Evolutionary conservation across 352 stramenopile species (phyloP).

Genomic region (Phytophthora litchii): DNA sequence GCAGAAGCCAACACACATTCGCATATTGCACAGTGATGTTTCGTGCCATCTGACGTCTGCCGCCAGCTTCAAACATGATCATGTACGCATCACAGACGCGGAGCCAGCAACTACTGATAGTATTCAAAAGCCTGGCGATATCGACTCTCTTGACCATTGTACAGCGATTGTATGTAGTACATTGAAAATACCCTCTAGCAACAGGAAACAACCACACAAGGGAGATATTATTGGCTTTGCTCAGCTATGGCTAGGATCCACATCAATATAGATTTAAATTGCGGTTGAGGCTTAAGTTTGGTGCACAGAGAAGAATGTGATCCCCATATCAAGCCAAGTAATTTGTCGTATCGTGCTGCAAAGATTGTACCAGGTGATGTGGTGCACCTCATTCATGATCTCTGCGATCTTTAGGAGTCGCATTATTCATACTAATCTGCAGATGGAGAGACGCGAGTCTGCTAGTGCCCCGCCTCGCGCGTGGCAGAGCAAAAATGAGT

Average conservation of each 20-base stretch:
- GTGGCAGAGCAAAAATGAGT: constrained; percentile 81
- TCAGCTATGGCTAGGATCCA: no score
- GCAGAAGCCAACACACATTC: constrained; percentile 8
- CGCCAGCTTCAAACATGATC: background rate
- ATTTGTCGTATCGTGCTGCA: background rate
- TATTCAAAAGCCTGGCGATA: no score
- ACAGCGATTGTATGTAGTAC: no score
- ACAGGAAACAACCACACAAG: no score
- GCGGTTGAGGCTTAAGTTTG: constrained; percentile 8
- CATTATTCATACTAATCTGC: background rate
- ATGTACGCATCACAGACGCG: no score
- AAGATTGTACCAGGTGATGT: background rate
- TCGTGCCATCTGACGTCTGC: no score
- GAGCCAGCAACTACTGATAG: background rate
- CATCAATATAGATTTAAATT: no score
- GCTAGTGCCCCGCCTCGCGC: constrained; percentile 11
- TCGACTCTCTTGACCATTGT: no score
- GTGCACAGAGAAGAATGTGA: constrained; percentile 16
- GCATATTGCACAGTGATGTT: constrained; percentile 23
- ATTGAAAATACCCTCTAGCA: background rate
- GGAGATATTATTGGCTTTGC: no score
- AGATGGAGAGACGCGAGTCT: constrained; percentile 13
- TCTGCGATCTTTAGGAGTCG: constrained; percentile 29
- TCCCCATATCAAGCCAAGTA: no score
- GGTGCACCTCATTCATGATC: background rate